These are phyloP conservation scores for Penicillium maclennaniae DNA, from an alignment of 495 filamentous ascomycete species.

Conservation along the genomic window DNA sequence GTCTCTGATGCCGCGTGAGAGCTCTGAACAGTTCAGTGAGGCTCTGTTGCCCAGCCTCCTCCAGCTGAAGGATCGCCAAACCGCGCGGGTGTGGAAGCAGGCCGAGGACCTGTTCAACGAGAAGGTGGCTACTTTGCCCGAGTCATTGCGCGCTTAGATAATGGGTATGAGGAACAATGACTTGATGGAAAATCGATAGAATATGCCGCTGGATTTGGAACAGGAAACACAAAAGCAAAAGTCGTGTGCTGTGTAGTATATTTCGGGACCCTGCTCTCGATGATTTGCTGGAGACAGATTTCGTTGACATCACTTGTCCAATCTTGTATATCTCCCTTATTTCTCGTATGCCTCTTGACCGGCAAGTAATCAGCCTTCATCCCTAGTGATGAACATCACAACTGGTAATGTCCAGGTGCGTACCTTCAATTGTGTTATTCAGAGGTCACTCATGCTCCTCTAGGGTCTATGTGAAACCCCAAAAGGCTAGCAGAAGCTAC, in stretches of 20 bases:
- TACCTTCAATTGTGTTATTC: not conserved
- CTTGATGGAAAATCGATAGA: conserved; percentile 22
- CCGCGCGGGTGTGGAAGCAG: conserved; percentile 71
- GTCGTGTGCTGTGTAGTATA: conserved; percentile 5
- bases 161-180: conserved; percentile 12
- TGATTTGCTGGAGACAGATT: not conserved
- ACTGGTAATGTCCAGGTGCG: no score
- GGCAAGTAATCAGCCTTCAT: no score
- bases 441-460: not conserved
- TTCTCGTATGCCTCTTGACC: no score
- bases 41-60: conserved; percentile 76
- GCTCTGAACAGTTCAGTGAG: conserved; percentile 79
- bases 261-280: conserved; percentile 1
- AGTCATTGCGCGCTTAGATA: conserved; percentile 18
- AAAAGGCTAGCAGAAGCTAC: not conserved
- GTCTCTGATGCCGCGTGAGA: conserved; percentile 78
- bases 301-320: not conserved
- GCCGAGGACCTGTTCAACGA: conserved; percentile 82
- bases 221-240: conserved; percentile 14
- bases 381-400: no score
- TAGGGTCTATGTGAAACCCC: not conserved
- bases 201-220: conserved; percentile 1
- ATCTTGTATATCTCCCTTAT: not conserved
- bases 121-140: conserved; percentile 73
- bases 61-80: conserved; percentile 69